These are phyloP conservation scores for Neofusicoccum cordaticola DNA, from an alignment of 2,329 filamentous ascomycete genomes.

Conservation along the genomic window DNA sequence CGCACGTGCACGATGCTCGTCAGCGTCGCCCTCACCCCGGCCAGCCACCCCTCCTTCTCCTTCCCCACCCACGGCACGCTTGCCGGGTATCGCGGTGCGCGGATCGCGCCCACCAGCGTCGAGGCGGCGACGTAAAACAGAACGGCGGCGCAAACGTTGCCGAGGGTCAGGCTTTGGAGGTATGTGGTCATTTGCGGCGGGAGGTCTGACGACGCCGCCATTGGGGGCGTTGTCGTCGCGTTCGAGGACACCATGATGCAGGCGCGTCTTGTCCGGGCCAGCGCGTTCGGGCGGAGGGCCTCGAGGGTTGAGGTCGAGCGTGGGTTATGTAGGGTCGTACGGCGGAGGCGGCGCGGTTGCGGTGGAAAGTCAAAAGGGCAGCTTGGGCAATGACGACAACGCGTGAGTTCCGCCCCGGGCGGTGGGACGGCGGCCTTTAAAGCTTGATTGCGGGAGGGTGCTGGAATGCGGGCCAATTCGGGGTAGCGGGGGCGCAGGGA, in stretches of 20 bases:
- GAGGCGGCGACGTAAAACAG: neutral
- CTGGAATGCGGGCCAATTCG: too few species aligned
- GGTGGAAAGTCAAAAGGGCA: too few species aligned
- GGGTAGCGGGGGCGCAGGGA: too few species aligned
- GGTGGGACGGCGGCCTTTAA: too few species aligned
- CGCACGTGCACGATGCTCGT: neutral
- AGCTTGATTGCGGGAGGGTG: too few species aligned
- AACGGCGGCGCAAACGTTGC: neutral
- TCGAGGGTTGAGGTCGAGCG: too few species aligned
- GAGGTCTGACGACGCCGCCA: neutral
- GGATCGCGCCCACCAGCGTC: neutral
- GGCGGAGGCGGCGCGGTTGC: neutral
- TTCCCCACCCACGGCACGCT: neutral
- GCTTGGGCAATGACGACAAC: too few species aligned
- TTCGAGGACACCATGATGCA: neutral
- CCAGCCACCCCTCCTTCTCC: neutral
- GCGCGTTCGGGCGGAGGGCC: too few species aligned
- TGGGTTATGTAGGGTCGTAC: neutral
- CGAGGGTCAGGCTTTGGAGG: neutral
- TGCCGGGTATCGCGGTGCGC: neutral
- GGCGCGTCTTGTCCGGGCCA: neutral
- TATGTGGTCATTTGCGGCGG: neutral
- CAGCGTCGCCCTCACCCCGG: neutral
- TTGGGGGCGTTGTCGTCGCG: neutral
- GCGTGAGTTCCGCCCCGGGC: too few species aligned